Percentiles rank a stretch among this genome's conserved stretches.
These are phyloP conservation scores for Begonia masoniana DNA, from an alignment of 306 rosid genomes.

Conservation along the genomic window DNA sequence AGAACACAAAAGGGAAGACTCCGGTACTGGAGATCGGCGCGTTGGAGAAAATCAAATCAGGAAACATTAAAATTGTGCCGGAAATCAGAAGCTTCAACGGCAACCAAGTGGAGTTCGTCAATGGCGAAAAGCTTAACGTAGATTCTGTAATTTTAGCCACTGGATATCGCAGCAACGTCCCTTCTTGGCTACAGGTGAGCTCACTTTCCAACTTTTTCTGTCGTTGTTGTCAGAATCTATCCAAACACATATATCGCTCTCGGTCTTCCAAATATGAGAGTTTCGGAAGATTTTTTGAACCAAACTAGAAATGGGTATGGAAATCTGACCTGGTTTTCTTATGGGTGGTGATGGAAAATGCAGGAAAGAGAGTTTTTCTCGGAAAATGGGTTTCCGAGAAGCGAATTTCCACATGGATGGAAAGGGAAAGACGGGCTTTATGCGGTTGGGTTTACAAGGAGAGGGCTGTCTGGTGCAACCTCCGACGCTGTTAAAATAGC, in stretches of 20 bases:
- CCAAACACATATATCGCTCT: too few relatives aligned
- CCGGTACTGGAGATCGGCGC: conserved; percentile 92
- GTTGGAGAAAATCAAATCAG: conserved; percentile 64
- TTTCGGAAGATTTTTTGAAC: background rate
- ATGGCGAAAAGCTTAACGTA: conserved; percentile 37
- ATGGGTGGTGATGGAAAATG: conserved; percentile 8
- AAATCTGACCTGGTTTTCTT: conserved; percentile 11
- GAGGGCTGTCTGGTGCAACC: conserved; percentile 85
- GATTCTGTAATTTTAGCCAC: conserved; percentile 80
- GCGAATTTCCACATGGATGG: conserved; percentile 76
- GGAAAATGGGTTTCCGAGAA: conserved; percentile 73
- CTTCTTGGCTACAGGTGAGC: conserved; percentile 90
- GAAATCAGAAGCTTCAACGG: conserved; percentile 47
- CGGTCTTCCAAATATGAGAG: too few relatives aligned
- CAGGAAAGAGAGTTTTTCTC: conserved; percentile 85
- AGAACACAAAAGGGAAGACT: conserved; percentile 67
- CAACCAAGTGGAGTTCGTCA: conserved; percentile 41
- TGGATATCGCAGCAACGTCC: conserved; percentile 91
- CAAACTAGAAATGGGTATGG: background rate
- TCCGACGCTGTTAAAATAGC: conserved; percentile 70
- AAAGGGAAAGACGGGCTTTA: conserved; percentile 78
- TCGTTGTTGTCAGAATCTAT: background rate
- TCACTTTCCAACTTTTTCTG: background rate
- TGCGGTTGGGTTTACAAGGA: conserved; percentile 89
- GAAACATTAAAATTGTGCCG: conserved; percentile 62